Conservation (phyloP, 257 asterid species). For the Nemophila menziesii region DNA sequence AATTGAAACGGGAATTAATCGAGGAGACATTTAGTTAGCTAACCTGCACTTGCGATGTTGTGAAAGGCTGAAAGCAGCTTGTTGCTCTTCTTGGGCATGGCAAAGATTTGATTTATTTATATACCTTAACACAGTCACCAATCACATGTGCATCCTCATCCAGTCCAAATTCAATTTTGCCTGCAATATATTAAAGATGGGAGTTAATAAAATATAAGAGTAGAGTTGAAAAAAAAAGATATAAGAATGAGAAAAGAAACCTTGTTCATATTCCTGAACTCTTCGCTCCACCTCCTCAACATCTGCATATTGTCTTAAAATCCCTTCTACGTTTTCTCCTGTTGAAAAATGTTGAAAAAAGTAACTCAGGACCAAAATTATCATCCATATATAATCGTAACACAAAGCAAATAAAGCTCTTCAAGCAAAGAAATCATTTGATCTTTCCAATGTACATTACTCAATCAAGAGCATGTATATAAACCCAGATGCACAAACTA, state of each 20-base stretch:
- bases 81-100: no score
- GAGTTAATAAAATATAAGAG: no score
- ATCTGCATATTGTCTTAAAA: constrained; percentile 75
- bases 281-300: constrained; percentile 79
- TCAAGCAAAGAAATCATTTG: background rate
- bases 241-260: constrained; percentile 18
- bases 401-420: background rate
- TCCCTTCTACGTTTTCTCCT: constrained; percentile 52
- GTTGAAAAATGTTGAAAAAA: constrained; percentile 1
- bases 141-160: constrained; percentile 91
- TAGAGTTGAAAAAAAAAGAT: constrained; percentile 1
- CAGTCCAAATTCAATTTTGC: constrained; percentile 57
- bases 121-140: constrained; percentile 86
- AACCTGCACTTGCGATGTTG: no score
- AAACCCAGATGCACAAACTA: background rate
- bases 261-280: constrained; percentile 84
- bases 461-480: no score
- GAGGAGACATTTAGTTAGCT: no score
- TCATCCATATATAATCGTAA: no score
- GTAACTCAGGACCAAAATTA: background rate
- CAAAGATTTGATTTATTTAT: background rate
- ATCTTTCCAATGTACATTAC: no score
- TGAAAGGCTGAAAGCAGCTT: no score
- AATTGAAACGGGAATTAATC: no score
- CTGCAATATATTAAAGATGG: no score